Evolutionary conservation across 495 filamentous ascomycete genomes (phyloP).

Genomic region (Baudoinia panamericana): DNA sequence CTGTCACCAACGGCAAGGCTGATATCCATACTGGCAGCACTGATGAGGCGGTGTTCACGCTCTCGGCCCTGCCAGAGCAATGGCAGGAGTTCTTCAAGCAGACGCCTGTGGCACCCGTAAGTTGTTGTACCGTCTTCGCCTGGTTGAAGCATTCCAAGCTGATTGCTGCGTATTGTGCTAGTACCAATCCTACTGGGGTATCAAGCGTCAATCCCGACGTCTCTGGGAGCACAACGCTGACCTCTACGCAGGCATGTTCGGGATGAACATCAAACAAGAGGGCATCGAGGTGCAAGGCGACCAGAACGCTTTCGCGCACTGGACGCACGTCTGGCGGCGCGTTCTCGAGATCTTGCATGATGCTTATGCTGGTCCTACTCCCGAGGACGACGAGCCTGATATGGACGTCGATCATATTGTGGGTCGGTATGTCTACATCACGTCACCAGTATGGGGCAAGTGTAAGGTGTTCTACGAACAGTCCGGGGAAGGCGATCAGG

Average conservation of each 20-base stretch:
- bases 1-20: conserved; percentile 23
- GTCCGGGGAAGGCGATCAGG: conserved; percentile 28
- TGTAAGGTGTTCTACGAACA: conserved; percentile 32
- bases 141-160: neutral
- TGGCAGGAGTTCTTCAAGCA: conserved; percentile 32
- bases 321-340: conserved; percentile 31
- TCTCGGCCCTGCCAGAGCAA: conserved; percentile 30
- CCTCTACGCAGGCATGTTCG: conserved; percentile 17
- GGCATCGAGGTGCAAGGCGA: conserved; percentile 29
- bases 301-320: conserved; percentile 26
- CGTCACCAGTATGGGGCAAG: conserved; percentile 28
- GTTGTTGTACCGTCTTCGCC: neutral
- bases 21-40: conserved; percentile 19
- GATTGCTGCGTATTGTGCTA: too few species aligned
- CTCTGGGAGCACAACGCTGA: neutral
- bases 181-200: conserved; percentile 5
- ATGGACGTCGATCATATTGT: conserved; percentile 26
- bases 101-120: conserved; percentile 23
- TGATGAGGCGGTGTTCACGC: conserved; percentile 22
- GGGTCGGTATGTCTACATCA: conserved; percentile 30
- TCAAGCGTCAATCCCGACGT: neutral
- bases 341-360: conserved; percentile 31
- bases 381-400: conserved; percentile 20
- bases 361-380: conserved; percentile 26
- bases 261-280: conserved; percentile 33